These are phyloP conservation scores for Fusarium incarnatum DNA, from an alignment of 2,329 filamentous ascomycete genomes.

Conservation along the genomic window DNA sequence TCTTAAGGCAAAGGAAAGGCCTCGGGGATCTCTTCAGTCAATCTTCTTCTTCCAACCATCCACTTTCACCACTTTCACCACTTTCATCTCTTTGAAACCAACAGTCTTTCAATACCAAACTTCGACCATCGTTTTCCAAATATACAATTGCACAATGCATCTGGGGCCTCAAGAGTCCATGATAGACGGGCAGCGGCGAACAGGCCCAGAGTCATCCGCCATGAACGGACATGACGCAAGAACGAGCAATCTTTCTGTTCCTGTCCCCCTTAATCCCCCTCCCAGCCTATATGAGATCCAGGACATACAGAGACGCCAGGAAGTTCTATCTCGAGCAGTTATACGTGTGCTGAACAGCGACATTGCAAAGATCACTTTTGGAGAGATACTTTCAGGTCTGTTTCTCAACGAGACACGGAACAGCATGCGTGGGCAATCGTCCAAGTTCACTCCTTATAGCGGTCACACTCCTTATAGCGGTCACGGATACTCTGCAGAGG, in stretches of 20 bases:
- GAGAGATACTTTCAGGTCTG: background rate
- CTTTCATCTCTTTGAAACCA: background rate
- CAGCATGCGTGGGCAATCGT: too few species aligned
- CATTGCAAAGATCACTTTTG: background rate
- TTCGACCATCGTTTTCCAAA: background rate
- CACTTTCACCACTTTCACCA: background rate
- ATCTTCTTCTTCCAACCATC: background rate
- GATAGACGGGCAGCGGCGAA: too few species aligned
- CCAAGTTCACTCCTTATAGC: too few species aligned
- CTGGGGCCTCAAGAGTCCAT: too few species aligned
- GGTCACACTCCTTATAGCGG: too few species aligned
- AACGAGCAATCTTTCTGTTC: too few species aligned
- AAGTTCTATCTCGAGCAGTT: background rate
- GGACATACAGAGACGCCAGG: background rate
- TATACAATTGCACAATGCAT: background rate
- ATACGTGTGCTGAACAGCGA: background rate
- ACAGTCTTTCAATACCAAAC: background rate
- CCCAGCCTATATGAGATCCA: too few species aligned
- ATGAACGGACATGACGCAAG: background rate
- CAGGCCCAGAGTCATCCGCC: background rate
- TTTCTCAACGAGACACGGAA: background rate
- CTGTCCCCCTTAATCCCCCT: too few species aligned
- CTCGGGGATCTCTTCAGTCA: background rate
- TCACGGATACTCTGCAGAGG: too few species aligned
- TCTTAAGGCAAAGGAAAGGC: background rate